Percentiles rank a stretch among this genome's conserved stretches.
Conservation (phyloP, 2,329 filamentous ascomycete species). For the Trichoderma simmonsii region DNA sequence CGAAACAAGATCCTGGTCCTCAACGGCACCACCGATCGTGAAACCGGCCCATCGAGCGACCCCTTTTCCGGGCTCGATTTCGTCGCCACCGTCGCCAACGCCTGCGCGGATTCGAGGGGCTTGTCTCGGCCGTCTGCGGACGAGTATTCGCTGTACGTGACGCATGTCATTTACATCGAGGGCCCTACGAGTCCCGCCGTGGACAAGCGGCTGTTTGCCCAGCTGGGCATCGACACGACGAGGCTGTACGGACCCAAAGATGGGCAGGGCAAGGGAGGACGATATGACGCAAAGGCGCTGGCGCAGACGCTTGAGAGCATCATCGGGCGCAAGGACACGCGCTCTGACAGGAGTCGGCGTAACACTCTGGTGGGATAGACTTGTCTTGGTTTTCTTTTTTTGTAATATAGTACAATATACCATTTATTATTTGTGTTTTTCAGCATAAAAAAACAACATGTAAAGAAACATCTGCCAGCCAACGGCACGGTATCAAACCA, state of each 20-base stretch:
- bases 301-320: conserved; percentile 74
- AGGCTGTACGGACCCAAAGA: conserved; percentile 69
- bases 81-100: conserved; percentile 72
- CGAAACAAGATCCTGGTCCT: conserved; percentile 77
- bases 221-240: conserved; percentile 73
- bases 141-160: conserved; percentile 69
- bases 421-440: background rate
- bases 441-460: background rate
- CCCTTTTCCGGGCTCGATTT: conserved; percentile 79
- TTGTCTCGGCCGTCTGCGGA: conserved; percentile 36
- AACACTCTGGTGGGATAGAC: conserved; percentile 42
- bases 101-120: conserved; percentile 65
- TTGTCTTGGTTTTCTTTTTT: background rate
- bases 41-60: conserved; percentile 67
- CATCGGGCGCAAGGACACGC: conserved; percentile 54
- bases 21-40: conserved; percentile 80
- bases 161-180: conserved; percentile 78
- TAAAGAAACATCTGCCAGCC: background rate
- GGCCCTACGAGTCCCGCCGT: conserved; percentile 67
- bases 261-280: conserved; percentile 41
- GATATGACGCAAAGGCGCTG: conserved; percentile 75
- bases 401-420: background rate
- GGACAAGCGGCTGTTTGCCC: conserved; percentile 59
- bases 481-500: conserved; percentile 13
- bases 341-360: conserved; percentile 39